Conservation (phyloP, 139 green algal genomes). For the Coelastrella sp. region DNA sequence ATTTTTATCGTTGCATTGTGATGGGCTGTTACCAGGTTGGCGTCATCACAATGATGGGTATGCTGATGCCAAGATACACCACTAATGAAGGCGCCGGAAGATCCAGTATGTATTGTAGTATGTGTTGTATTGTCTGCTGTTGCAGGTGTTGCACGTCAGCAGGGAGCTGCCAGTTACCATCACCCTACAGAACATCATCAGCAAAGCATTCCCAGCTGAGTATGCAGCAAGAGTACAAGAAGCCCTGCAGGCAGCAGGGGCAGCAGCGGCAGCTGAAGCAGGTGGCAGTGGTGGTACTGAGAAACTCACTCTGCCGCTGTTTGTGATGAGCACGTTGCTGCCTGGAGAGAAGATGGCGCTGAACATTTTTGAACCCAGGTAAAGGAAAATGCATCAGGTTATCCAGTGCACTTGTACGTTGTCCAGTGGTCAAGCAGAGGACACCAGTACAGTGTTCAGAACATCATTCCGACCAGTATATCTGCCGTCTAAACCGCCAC, state of each 20-base stretch:
- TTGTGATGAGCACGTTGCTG: constrained; percentile 91
- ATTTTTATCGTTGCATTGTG: no score
- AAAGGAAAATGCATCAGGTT: neutral
- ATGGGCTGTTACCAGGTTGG: no score
- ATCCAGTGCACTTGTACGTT: neutral
- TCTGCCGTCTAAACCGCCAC: no score
- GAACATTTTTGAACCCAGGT: constrained; percentile 97
- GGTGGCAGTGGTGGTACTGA: neutral
- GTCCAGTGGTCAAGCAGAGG: neutral
- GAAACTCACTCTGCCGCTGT: constrained; percentile 73
- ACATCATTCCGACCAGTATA: no score
- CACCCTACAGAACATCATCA: constrained; percentile 78
- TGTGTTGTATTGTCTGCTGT: neutral
- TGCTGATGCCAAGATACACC: no score
- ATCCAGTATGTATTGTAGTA: no score
- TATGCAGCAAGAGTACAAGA: constrained; percentile 64
- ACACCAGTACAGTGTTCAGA: no score
- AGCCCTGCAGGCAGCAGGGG: neutral
- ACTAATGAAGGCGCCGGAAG: no score
- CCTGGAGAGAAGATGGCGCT: constrained; percentile 88
- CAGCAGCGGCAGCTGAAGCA: constrained; percentile 9
- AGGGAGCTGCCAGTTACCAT: constrained; percentile 74
- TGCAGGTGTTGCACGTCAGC: constrained; percentile 65
- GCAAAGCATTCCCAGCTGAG: constrained; percentile 77
- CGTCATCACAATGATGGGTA: no score